Evolutionary conservation across 257 asterid species (phyloP), one percentile per base, ranked within the genome.

Genomic region (Solanum sejunctum): DNA sequence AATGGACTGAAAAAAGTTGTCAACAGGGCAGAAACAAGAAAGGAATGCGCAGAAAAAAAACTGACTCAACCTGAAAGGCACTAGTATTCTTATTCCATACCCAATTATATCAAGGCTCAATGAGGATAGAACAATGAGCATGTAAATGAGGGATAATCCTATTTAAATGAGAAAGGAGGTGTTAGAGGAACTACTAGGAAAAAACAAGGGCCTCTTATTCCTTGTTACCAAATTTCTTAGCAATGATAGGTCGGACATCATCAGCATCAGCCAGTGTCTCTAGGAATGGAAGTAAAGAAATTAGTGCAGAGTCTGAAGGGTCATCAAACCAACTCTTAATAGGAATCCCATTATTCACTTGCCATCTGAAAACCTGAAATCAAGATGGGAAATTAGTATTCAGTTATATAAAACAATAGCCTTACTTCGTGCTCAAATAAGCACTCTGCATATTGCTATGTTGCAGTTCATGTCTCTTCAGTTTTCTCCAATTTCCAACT

Each of bases 301-400:
- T 83, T 20, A 97, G 92, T 10, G 95, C 97, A 85, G 86, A 79
- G 89, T 97, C 98, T 83, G 97, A 88, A 36, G 97, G 96, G 85
- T 97, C 99, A 89, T 95, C 94, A 81, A 93, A 93, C 99, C 99
- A 97, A 92, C 98, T 97, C 97, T 92, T 91, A 84, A 97, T 95
- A 64, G 99, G 99, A 89, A 97, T 95, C 51, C 99, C 99, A 70
- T 97, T 97, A 92, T 95, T 93, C 90, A 97, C 97, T 92, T 97
- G 99, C 92, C 91, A 89, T 88, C 94, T 89, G 92, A 95, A 97
- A 86, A 95, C 99, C 99, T 97, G 94, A 89, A 86, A 88, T 58
- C 82, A 86, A 28, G 57, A 86, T 84, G 85, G 70, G 28, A 80
- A 47, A 69, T 77, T 36, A 82, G 58, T 79, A 32, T 83, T 69